Conservation (phyloP, 192 early-diverging fungal genomes). For the Rhizoclosmatium globosum region DNA sequence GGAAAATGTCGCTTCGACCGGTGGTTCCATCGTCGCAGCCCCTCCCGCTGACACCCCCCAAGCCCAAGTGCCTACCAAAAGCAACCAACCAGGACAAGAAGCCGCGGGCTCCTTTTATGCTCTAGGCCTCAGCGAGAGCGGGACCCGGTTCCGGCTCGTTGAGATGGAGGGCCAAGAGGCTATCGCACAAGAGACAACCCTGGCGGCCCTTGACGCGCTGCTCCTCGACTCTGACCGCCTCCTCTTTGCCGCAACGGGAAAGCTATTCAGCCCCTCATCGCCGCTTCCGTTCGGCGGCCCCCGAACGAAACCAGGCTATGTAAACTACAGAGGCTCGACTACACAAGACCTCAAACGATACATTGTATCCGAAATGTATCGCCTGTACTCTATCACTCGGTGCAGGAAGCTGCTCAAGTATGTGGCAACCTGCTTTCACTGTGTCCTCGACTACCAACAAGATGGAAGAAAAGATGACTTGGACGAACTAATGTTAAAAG, state of each 20-base stretch:
- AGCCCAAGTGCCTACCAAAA: no score
- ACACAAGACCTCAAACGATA: not conserved
- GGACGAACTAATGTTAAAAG: not conserved
- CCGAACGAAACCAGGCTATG: not conserved
- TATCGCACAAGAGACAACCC: no score
- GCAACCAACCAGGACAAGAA: no score
- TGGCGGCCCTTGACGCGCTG: no score
- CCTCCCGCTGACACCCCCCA: no score
- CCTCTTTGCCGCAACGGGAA: not conserved
- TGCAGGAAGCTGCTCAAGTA: not conserved
- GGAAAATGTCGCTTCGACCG: no score
- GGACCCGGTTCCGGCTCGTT: no score
- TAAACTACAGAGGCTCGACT: not conserved
- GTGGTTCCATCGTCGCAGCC: no score
- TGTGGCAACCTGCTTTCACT: not conserved
- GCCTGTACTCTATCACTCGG: not conserved
- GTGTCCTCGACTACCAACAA: not conserved
- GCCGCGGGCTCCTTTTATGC: no score
- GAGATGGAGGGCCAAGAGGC: no score
- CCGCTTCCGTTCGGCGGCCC: slow-evolving; percentile 11
- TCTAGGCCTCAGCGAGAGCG: no score
- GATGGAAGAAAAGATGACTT: not conserved
- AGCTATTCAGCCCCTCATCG: not conserved
- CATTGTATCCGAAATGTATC: not conserved
- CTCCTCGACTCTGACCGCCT: not conserved